Evolutionary conservation across 805 yeast genomes (phyloP).

Genomic region (Candida morakotiae): DNA sequence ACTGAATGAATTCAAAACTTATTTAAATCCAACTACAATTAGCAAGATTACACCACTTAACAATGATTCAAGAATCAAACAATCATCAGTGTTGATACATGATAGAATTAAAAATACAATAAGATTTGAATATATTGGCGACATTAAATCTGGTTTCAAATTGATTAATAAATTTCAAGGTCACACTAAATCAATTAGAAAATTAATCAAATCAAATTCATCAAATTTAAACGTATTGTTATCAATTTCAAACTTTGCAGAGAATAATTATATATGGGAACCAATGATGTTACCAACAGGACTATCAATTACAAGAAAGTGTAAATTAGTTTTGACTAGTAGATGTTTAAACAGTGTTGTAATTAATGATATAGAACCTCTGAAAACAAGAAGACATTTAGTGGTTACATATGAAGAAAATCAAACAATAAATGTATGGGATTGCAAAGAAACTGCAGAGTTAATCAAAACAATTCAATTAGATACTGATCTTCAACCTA

Average conservation of each 20-base stretch:
- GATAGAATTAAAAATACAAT: conserved; percentile 35
- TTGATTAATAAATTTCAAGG: conserved; percentile 66
- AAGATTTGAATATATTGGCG: conserved; percentile 19
- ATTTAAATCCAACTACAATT: conserved; percentile 14
- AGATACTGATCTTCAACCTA: conserved; percentile 12
- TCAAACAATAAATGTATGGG: conserved; percentile 54
- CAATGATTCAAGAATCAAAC: conserved; percentile 7
- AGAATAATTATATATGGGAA: conserved; percentile 40
- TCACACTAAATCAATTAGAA: conserved; percentile 74
- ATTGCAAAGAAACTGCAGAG: conserved; percentile 41
- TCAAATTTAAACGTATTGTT: conserved; percentile 24
- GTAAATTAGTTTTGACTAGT: conserved; percentile 17
- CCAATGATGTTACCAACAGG: conserved; percentile 23
- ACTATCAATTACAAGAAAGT: conserved; percentile 32
- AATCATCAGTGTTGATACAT: conserved; percentile 25
- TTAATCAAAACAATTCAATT: conserved; percentile 14
- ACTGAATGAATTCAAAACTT: conserved; percentile 12
- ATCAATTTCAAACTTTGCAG: conserved; percentile 36
- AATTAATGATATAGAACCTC: conserved; percentile 27
- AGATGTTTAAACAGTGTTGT: conserved; percentile 22
- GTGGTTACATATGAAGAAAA: conserved; percentile 27
- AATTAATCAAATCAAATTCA: conserved; percentile 56
- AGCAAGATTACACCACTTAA: conserved; percentile 12
- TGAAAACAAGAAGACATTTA: conserved; percentile 24
- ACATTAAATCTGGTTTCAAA: conserved; percentile 10